These are phyloP conservation scores for Bacidia rubella DNA, from an alignment of 495 filamentous ascomycete genomes.

Conservation along the genomic window DNA sequence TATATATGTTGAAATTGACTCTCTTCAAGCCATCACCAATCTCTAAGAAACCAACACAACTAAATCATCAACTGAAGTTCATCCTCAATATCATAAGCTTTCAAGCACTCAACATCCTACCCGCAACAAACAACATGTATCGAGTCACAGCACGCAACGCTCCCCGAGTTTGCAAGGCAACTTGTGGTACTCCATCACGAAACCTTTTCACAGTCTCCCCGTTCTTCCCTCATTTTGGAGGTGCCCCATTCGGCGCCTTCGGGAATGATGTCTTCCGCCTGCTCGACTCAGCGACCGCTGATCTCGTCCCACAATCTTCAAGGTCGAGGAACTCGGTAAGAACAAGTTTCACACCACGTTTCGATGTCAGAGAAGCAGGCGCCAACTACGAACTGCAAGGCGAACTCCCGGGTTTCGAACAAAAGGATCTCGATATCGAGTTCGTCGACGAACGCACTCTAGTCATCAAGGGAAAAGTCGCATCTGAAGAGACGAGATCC, in stretches of 20 bases:
- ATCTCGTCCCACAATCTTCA: conserved; percentile 4
- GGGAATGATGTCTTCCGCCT: conserved; percentile 12
- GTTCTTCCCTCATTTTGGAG: conserved; percentile 11
- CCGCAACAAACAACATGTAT: conserved; percentile 7
- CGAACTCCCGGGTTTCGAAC: conserved; percentile 73
- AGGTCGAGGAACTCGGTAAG: neutral
- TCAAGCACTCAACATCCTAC: neutral
- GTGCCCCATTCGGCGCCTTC: neutral
- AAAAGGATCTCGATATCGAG: conserved; percentile 66
- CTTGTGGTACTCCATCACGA: conserved; percentile 3
- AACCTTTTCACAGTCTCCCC: conserved; percentile 10
- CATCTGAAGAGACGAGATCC: conserved; percentile 35
- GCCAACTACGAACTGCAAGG: conserved; percentile 68
- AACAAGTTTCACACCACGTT: conserved; percentile 52
- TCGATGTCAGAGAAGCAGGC: conserved; percentile 64
- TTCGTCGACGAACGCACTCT: conserved; percentile 72
- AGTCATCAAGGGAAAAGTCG: conserved; percentile 53
- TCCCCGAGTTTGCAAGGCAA: conserved; percentile 10
- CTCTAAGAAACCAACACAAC: neutral
- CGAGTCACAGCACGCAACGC: conserved; percentile 8
- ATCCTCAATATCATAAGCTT: neutral
- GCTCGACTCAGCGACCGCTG: conserved; percentile 12
- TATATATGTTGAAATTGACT: conserved; percentile 4
- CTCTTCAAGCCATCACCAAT: conserved; percentile 1
- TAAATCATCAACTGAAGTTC: neutral